A percentile compares a stretch with the other conserved stretches of the same genome.
These are phyloP conservation scores for Aspergillus mulundensis DNA, from an alignment of 495 filamentous ascomycete genomes.

Conservation along the genomic window DNA sequence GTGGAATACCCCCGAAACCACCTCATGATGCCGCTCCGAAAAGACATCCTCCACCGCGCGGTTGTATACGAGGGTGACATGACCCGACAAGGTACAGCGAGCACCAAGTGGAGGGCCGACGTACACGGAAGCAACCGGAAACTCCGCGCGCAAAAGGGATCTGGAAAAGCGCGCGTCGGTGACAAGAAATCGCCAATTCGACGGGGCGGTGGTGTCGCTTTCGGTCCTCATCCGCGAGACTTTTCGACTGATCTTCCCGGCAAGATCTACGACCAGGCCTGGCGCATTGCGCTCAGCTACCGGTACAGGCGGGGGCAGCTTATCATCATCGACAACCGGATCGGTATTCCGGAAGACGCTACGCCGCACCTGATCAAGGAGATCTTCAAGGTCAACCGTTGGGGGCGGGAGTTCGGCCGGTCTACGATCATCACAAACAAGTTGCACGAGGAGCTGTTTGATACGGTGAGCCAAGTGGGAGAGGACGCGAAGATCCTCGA, in stretches of 20 bases:
- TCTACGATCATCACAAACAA: conserved; percentile 71
- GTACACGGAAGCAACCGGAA: conserved; percentile 79
- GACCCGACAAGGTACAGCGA: conserved; percentile 82
- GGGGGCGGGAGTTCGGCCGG: conserved; percentile 64
- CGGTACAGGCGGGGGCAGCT: conserved; percentile 82
- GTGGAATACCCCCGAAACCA: conserved; percentile 75
- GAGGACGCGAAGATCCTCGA: conserved; percentile 64
- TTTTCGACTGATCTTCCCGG: conserved; percentile 77
- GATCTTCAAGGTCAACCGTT: conserved; percentile 66
- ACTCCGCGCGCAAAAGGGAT: conserved; percentile 79
- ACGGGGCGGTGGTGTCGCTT: conserved; percentile 77
- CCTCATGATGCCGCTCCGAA: conserved; percentile 78
- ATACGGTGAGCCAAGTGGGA: conserved; percentile 51
- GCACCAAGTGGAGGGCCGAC: conserved; percentile 76
- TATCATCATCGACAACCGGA: conserved; percentile 70
- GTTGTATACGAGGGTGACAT: conserved; percentile 89
- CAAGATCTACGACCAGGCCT: conserved; percentile 94
- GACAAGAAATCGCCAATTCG: conserved; percentile 78
- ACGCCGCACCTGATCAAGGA: conserved; percentile 55
- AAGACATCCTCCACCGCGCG: conserved; percentile 90
- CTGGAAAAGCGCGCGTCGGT: conserved; percentile 72
- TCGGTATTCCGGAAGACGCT: conserved; percentile 55
- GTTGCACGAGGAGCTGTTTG: conserved; percentile 37
- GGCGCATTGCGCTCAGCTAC: conserved; percentile 91
- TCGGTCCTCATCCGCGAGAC: conserved; percentile 84